Evolutionary conservation across 306 rosid species (phyloP), one percentile per base, ranked within the genome.

Genomic region (Bauhinia variegata): DNA sequence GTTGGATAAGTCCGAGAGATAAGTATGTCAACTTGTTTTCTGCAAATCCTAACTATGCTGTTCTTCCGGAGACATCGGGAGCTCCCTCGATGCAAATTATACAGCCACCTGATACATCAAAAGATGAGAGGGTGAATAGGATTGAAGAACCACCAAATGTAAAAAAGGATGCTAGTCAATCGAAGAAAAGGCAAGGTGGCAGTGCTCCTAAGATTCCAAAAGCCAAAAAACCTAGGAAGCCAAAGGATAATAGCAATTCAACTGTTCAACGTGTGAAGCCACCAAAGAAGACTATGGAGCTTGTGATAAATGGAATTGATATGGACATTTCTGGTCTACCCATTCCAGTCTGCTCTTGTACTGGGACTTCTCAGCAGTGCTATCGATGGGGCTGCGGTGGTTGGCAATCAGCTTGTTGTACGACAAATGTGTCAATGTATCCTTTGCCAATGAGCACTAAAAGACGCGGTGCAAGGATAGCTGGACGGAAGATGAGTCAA

Each of bases 331-430:
- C 98, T 16, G 82, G 96, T 43, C 75, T 92, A n/a, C 96, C 98
- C 2, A 85, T 84, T 78, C 98, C 98, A 8, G 84, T 89, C 32
- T 92, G 98, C 70, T 87, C 98, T 0, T 92, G 98, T 63, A 92
- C 98, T 38, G 96, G 98, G 60, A 9, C 75, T 30, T 86, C 96
- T 36, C 96, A 89, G 68, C 98, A 89, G 70, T 87, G 98, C 65
- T 92, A 92, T 57, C 83, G 98, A 5, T 92, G 98, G 98, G 98
- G 98, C 50, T 86, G 86, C 33, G 98, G 96, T 9, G 96, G 98
- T 5, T 92, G 98, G 98, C 98, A 92, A 63, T 92, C 98, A 14
- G 96, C 98, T 39, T 92, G 98, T 80, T 92, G 98, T 54, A 92
- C 98, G 18, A 92, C 96, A 46, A 84, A 77, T 70, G 85, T 92